These are phyloP conservation scores for Agrocybe praecox DNA, from an alignment of 768 basidiomycete species.

Conservation along the genomic window DNA sequence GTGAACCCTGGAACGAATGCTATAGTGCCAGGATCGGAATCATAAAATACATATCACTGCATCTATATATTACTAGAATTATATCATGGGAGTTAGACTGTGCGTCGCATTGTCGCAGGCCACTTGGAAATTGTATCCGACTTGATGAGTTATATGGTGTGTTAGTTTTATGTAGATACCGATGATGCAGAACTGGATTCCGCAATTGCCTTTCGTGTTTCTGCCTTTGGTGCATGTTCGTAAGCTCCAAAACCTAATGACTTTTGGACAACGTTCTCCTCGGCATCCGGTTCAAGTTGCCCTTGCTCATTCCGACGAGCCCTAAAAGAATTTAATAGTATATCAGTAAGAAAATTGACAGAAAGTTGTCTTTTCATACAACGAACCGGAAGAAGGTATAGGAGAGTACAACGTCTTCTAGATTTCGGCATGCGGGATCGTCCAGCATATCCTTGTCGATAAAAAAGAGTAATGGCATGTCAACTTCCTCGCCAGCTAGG, in stretches of 20 bases:
- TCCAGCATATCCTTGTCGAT: constrained; percentile 97
- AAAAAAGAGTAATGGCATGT: constrained; percentile 98
- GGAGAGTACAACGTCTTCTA: constrained; percentile 91
- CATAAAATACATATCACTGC: too few relatives aligned
- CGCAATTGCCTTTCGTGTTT: constrained; percentile 12
- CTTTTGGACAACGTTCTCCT: constrained; percentile 74
- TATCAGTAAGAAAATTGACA: background rate
- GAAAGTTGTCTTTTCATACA: background rate
- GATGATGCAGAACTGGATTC: background rate
- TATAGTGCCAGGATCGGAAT: background rate
- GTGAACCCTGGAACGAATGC: background rate
- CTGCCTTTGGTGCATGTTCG: constrained; percentile 51
- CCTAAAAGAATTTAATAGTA: constrained; percentile 38
- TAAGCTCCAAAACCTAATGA: constrained; percentile 78
- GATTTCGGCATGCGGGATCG: constrained; percentile 82
- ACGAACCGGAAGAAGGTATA: constrained; percentile 97
- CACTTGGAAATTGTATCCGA: too few relatives aligned
- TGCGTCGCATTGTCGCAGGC: too few relatives aligned
- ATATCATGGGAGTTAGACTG: too few relatives aligned
- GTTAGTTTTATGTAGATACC: background rate
- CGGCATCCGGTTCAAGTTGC: constrained; percentile 89
- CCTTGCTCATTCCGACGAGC: constrained; percentile 85
- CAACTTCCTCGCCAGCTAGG: constrained; percentile 93
- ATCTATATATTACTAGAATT: too few relatives aligned
- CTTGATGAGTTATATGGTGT: too few relatives aligned